Base-by-base conservation (phyloP, 2,329 filamentous ascomycete genomes). In the Nothophaeocryptopus gaeumannii region DNA sequence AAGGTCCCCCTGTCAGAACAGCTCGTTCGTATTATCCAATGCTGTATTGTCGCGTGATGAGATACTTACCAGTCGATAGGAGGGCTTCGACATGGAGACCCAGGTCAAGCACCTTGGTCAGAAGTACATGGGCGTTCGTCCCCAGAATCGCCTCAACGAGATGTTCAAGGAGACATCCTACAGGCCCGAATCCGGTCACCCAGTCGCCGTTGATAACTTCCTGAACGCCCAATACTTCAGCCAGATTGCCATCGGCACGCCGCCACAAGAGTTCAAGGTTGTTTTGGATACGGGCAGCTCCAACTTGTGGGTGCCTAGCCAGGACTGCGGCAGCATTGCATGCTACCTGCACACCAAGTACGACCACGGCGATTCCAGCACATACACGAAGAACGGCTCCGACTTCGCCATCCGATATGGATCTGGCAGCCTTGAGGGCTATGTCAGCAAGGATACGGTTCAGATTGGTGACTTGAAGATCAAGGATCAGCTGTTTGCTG, bases 221-320 rank as follows among this genome's bases (percentile, higher is more conserved):
- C 78, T 97, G 78, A 99, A 99, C 69, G 93, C 93, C 52, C 93
- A 99, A 76, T 99, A 99, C 80, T 99, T 96, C 83, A 95, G 92
- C 62, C 90, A 96, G 73, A 96, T 99, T 71, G 81, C 83, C 63
- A 83, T 99, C 70, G 93, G 93, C 59, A 92, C 85, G 41, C 93
- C 93, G 59, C 85, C 93, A 31, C 93, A 99, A 78, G 80, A 76
- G 62, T 99, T 99, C 84, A 99, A 99, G 82, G 95, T 99, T 61
- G 87, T 99, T 58, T 86, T 99, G 58, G 93, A 99, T 73, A 99
- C 93, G 26, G 93, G 93, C 65, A 96, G 90, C 80, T 97, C 93
- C 71, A 99, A 99, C 79, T 82, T 99, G 58, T 99, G 95, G 95
- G 91, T 99, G 53, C 95, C 95, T 34, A 96, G 91, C 16, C 78